Conservation (phyloP, 2,329 filamentous ascomycete species). For the Colletotrichum paranaense region DNA sequence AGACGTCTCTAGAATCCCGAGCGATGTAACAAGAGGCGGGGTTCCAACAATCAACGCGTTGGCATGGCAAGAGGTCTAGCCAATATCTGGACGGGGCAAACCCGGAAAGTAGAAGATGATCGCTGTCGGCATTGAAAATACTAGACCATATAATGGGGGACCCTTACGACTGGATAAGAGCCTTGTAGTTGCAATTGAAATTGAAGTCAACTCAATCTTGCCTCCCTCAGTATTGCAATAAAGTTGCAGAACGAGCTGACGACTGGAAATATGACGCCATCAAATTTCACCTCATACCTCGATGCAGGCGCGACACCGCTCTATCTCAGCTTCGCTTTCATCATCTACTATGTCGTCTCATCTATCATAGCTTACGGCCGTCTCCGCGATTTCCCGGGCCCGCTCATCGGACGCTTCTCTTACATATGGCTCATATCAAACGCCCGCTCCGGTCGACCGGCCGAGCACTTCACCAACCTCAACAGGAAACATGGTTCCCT, state of each 20-base stretch:
- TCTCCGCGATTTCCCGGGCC: constrained; percentile 24
- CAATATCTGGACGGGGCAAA: not conserved
- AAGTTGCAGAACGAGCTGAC: not conserved
- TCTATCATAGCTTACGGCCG: constrained; percentile 43
- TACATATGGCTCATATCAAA: constrained; percentile 33
- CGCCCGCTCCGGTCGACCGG: constrained; percentile 19
- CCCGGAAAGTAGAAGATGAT: not conserved
- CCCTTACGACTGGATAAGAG: not conserved
- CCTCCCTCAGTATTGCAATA: too few species aligned
- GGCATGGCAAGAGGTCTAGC: not conserved
- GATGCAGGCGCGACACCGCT: not conserved
- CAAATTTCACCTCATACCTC: not conserved
- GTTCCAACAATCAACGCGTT: too few species aligned
- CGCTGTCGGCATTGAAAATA: not conserved
- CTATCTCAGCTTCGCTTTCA: not conserved
- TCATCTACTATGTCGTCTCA: constrained; percentile 37
- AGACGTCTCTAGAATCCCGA: not conserved
- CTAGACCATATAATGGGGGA: not conserved
- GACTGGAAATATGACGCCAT: constrained; percentile 10
- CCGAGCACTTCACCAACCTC: constrained; percentile 20
- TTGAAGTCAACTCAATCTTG: not conserved
- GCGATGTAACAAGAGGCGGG: constrained; percentile 5
- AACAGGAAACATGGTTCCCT: constrained; percentile 33
- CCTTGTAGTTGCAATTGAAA: not conserved
- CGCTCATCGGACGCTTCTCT: constrained; percentile 25